phyloP scores from a whole-genome alignment of 768 basidiomycete species.

The Chalciporus pseudorubinellus region DNA sequence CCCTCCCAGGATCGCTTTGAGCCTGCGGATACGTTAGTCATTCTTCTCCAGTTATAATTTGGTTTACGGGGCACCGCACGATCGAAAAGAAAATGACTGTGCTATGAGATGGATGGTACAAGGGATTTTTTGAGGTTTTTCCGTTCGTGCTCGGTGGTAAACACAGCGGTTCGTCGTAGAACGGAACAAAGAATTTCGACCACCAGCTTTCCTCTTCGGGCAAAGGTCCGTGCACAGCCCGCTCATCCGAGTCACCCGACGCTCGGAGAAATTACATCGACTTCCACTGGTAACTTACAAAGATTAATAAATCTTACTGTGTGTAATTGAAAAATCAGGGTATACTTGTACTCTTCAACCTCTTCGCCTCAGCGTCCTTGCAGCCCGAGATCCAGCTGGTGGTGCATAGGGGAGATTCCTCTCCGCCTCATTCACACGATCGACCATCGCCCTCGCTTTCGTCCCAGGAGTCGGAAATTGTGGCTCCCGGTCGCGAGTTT shows the following conservation, averaged over 20 bases:
- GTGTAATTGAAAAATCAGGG: not conserved
- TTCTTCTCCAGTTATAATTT: conserved; percentile 41
- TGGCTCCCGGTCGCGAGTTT: not conserved
- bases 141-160: conserved; percentile 1
- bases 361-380: not conserved
- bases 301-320: not conserved
- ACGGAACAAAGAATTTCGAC: not conserved
- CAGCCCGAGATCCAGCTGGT: conserved; percentile 18
- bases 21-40: conserved; percentile 86
- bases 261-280: too few relatives aligned
- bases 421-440: conserved; percentile 8
- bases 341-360: not conserved
- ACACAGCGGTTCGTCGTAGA: not conserved
- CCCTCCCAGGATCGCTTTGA: conserved; percentile 78
- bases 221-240: conserved; percentile 18
- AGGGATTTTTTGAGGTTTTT: not conserved
- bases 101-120: not conserved
- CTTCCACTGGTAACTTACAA: too few relatives aligned
- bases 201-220: conserved; percentile 2
- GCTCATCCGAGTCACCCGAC: too few relatives aligned
- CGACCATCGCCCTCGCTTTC: conserved; percentile 11
- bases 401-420: conserved; percentile 5
- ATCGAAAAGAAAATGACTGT: conserved; percentile 42
- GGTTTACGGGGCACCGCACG: conserved; percentile 83
- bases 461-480: conserved; percentile 18